These are phyloP conservation scores for Mucor plumbeus DNA, from an alignment of 371 early-diverging fungal species.

Conservation along the genomic window DNA sequence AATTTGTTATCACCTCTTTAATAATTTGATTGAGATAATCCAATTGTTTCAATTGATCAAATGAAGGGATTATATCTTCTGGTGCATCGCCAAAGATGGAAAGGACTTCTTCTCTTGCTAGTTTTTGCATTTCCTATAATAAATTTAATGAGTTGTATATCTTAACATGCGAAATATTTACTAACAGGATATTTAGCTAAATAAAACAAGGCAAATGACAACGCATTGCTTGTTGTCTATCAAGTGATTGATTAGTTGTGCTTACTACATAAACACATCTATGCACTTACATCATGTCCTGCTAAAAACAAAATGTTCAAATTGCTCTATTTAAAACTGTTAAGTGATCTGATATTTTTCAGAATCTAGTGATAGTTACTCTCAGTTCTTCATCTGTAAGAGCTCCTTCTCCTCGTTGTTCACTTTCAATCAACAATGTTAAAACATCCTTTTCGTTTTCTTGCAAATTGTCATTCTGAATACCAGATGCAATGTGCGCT, in stretches of 20 bases:
- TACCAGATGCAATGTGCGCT: not conserved
- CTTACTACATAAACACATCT: not conserved
- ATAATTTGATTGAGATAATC: conserved; percentile 52
- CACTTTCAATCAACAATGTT: conserved; percentile 26
- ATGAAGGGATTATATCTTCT: conserved; percentile 26
- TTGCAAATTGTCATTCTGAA: conserved; percentile 7
- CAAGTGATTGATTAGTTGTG: not conserved
- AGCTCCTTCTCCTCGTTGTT: conserved; percentile 14
- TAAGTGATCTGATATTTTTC: too few species aligned
- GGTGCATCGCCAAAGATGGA: conserved; percentile 23
- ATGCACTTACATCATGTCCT: conserved; percentile 9
- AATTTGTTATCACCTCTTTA: too few species aligned
- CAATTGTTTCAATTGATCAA: conserved; percentile 46
- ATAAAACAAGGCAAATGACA: conserved; percentile 22
- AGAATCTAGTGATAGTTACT: not conserved
- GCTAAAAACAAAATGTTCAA: conserved; percentile 7
- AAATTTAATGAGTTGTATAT: too few species aligned
- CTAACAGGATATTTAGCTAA: conserved; percentile 34
- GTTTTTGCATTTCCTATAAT: conserved; percentile 27
- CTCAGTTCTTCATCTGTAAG: conserved; percentile 18
- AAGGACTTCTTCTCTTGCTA: conserved; percentile 17
- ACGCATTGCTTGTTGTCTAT: conserved; percentile 23
- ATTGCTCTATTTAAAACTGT: conserved; percentile 1
- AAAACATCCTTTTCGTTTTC: conserved; percentile 28
- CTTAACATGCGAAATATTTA: conserved; percentile 28